These are phyloP conservation scores for Trichoderma gamsii DNA, from an alignment of 495 filamentous ascomycete genomes.

Conservation along the genomic window DNA sequence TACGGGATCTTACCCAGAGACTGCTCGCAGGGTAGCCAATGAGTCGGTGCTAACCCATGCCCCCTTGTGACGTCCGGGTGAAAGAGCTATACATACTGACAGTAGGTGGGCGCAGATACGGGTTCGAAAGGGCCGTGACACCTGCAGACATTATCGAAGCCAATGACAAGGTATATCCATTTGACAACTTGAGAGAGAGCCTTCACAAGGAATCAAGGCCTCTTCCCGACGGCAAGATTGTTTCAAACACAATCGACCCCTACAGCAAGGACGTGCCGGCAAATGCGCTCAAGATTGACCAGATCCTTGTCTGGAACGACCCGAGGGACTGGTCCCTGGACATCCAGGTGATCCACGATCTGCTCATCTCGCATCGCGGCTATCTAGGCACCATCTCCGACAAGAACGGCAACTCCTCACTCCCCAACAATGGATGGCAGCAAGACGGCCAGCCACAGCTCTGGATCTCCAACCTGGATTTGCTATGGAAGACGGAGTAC, in stretches of 20 bases:
- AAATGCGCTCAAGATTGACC: conserved; percentile 66
- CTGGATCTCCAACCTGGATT: conserved; percentile 82
- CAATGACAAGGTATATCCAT: conserved; percentile 74
- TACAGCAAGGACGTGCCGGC: conserved; percentile 18
- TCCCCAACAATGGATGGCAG: conserved; percentile 70
- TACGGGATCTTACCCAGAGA: conserved; percentile 71
- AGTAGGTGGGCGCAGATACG: conserved; percentile 44
- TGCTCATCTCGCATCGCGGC: conserved; percentile 68
- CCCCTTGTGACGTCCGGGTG: not conserved
- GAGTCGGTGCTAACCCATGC: conserved; percentile 22
- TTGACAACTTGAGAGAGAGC: conserved; percentile 53
- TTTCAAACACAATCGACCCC: conserved; percentile 19
- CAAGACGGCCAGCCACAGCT: conserved; percentile 72
- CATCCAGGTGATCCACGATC: conserved; percentile 70
- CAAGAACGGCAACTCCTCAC: conserved; percentile 53
- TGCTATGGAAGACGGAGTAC: conserved; percentile 79
- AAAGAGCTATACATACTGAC: not conserved
- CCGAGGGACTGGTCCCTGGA: conserved; percentile 93
- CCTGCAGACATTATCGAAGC: conserved; percentile 75
- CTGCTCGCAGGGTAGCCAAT: conserved; percentile 70
- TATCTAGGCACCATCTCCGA: conserved; percentile 68
- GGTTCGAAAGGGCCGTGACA: conserved; percentile 78
- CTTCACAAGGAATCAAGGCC: conserved; percentile 61
- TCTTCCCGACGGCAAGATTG: conserved; percentile 35
- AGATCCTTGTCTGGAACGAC: conserved; percentile 85